Conservation (phyloP, 345 rosid genomes). For the Gossypioides kirkii region DNA sequence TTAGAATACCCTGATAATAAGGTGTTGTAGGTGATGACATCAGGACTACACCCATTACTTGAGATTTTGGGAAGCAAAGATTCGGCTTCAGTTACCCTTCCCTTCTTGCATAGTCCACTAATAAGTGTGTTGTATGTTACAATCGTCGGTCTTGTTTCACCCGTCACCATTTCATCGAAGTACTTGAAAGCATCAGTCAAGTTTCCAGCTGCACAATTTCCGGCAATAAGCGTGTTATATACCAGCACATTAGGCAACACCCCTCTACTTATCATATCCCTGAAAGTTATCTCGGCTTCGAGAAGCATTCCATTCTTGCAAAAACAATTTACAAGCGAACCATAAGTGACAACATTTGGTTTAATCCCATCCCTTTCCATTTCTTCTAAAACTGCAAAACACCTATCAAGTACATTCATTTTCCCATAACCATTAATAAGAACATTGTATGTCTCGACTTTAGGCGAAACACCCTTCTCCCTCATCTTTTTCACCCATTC, state of each 20-base stretch:
- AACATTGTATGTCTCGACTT: slow-evolving; percentile 54
- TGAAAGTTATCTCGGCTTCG: slow-evolving; percentile 65
- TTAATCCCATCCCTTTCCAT: slow-evolving; percentile 57
- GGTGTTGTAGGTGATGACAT: slow-evolving; percentile 66
- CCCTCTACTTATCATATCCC: slow-evolving; percentile 59
- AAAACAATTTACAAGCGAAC: slow-evolving; percentile 63
- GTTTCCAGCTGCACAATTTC: slow-evolving; percentile 49
- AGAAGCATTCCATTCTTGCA: slow-evolving; percentile 67
- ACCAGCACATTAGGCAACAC: slow-evolving; percentile 52
- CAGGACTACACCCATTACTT: slow-evolving; percentile 49
- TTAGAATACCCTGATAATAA: slow-evolving; percentile 59
- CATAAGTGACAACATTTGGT: slow-evolving; percentile 70
- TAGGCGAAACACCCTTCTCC: slow-evolving; percentile 52
- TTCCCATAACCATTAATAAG: slow-evolving; percentile 69
- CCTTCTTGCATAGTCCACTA: slow-evolving; percentile 56
- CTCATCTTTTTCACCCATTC: slow-evolving; percentile 59
- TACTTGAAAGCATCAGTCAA: slow-evolving; percentile 51
- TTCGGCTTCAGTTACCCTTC: slow-evolving; percentile 59
- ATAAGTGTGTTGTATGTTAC: slow-evolving; percentile 75
- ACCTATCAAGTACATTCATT: slow-evolving; percentile 48
- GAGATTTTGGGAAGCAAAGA: slow-evolving; percentile 45
- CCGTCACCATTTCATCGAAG: slow-evolving; percentile 58
- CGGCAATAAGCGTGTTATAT: slow-evolving; percentile 71
- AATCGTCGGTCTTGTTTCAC: slow-evolving; percentile 43
- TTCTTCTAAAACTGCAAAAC: slow-evolving; percentile 65